phyloP scores from a whole-genome alignment of 2,329 filamentous ascomycete species.

The Cladosporium velox region DNA sequence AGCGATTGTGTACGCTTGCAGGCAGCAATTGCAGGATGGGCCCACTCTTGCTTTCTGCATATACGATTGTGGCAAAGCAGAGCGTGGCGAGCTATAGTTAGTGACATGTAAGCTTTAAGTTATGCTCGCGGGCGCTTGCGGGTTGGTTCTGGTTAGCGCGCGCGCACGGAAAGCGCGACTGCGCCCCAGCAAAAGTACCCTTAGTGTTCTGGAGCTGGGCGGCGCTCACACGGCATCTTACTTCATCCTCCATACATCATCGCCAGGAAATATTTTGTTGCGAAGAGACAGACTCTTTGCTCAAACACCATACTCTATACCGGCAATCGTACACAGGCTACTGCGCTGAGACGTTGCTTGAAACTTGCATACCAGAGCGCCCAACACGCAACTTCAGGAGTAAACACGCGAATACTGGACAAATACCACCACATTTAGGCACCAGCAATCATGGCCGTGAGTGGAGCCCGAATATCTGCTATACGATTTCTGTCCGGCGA shows the following conservation, averaged over 20 bases:
- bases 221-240: background rate
- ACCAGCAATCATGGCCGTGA: conserved; percentile 1
- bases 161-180: background rate
- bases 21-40: background rate
- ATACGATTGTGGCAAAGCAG: conserved; percentile 12
- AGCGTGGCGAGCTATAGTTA: background rate
- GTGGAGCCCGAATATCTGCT: background rate
- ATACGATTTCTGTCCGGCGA: background rate
- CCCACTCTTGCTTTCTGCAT: background rate
- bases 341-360: background rate
- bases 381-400: conserved; percentile 14
- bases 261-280: background rate
- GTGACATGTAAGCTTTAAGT: conserved; percentile 12
- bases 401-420: background rate
- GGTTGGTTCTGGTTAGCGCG: conserved; percentile 4
- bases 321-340: background rate
- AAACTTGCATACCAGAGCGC: conserved; percentile 8
- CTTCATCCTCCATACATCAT: background rate
- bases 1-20: conserved; percentile 3
- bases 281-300: background rate
- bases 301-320: background rate
- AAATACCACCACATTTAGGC: background rate
- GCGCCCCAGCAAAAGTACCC: background rate
- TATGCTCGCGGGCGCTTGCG: conserved; percentile 1
- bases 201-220: background rate